phyloP scores from a whole-genome alignment of 2,329 filamentous ascomycete species.

The Beauveria caledonica region DNA sequence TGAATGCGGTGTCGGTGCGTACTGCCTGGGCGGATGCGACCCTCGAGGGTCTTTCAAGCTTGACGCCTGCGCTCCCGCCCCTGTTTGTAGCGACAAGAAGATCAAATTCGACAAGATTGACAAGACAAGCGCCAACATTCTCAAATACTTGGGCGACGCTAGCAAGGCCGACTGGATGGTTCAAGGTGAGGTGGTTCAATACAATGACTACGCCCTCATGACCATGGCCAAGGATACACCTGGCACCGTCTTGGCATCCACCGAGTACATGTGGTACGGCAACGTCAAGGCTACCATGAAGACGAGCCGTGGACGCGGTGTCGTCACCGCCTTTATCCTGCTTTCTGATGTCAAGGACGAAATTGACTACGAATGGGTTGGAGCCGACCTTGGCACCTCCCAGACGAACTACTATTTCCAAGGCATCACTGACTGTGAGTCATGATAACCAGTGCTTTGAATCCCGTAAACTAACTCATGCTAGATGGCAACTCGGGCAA shows the following conservation, averaged over 20 bases:
- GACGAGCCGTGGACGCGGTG: slow-evolving; percentile 75
- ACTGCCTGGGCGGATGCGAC: slow-evolving; percentile 93
- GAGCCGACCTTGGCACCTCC: slow-evolving; percentile 63
- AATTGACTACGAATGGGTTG: slow-evolving; percentile 95
- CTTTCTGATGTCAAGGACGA: slow-evolving; percentile 95
- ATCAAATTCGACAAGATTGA: slow-evolving; percentile 69
- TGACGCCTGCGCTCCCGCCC: slow-evolving; percentile 76
- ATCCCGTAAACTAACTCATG: slow-evolving; percentile 12
- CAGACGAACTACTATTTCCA: slow-evolving; percentile 98
- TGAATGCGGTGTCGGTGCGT: slow-evolving; percentile 86
- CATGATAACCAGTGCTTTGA: background rate
- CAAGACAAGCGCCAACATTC: slow-evolving; percentile 55
- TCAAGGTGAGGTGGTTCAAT: slow-evolving; percentile 64
- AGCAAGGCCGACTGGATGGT: slow-evolving; percentile 79
- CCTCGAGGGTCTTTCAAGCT: slow-evolving; percentile 74
- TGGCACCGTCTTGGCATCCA: slow-evolving; percentile 77
- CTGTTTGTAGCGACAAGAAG: slow-evolving; percentile 67
- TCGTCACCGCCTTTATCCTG: slow-evolving; percentile 95
- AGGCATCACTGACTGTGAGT: slow-evolving; percentile 81
- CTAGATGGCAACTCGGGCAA: slow-evolving; percentile 70
- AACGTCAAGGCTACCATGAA: slow-evolving; percentile 80
- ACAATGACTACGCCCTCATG: slow-evolving; percentile 65
- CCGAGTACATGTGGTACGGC: slow-evolving; percentile 94
- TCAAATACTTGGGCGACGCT: slow-evolving; percentile 79
- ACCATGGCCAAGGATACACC: slow-evolving; percentile 84